Percentiles rank a stretch among this genome's conserved stretches.
phyloP scores from a whole-genome alignment of 2,329 filamentous ascomycete species.

The Ophioceras dolichostomum region DNA sequence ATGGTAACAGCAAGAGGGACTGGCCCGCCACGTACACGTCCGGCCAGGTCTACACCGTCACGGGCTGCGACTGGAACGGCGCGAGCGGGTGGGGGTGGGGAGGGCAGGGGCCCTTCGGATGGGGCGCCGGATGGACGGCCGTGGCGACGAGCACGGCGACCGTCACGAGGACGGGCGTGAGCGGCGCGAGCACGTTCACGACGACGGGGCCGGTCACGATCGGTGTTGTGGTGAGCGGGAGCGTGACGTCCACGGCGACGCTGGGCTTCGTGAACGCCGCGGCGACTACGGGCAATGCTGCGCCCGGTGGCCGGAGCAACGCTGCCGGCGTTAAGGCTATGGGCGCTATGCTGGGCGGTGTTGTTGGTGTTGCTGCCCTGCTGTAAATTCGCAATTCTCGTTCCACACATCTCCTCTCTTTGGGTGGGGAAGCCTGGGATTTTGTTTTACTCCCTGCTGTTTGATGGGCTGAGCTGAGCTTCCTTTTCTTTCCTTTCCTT shows the following conservation, averaged over 20 bases:
- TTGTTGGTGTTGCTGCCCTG: conserved; percentile 15
- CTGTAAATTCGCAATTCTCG: too few relatives aligned
- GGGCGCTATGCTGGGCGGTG: conserved; percentile 15
- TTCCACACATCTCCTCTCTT: too few relatives aligned
- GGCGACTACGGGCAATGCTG: conserved; percentile 3
- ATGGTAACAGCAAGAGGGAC: conserved; percentile 1
- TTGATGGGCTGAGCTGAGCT: too few relatives aligned
- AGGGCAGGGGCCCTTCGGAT: conserved; percentile 18
- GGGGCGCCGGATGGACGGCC: conserved; percentile 13
- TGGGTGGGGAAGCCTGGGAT: too few relatives aligned
- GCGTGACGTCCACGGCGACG: conserved; percentile 17
- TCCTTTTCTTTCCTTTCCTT: too few relatives aligned
- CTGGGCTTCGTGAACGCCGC: conserved; percentile 7
- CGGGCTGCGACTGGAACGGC: conserved; percentile 25
- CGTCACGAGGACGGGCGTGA: conserved; percentile 18
- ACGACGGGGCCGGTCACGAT: conserved; percentile 14
- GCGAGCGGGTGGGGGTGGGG: conserved; percentile 26
- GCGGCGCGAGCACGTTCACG: conserved; percentile 9
- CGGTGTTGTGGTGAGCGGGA: conserved; percentile 17
- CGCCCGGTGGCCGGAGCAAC: conserved; percentile 3
- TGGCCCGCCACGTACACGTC: conserved; percentile 17
- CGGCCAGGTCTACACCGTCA: conserved; percentile 26
- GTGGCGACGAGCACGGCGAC: conserved; percentile 20
- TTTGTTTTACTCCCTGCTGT: too few relatives aligned
- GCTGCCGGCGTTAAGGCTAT: conserved; percentile 10